These are phyloP conservation scores for Lentithecium fluviatile DNA, from an alignment of 495 filamentous ascomycete species.

Conservation along the genomic window DNA sequence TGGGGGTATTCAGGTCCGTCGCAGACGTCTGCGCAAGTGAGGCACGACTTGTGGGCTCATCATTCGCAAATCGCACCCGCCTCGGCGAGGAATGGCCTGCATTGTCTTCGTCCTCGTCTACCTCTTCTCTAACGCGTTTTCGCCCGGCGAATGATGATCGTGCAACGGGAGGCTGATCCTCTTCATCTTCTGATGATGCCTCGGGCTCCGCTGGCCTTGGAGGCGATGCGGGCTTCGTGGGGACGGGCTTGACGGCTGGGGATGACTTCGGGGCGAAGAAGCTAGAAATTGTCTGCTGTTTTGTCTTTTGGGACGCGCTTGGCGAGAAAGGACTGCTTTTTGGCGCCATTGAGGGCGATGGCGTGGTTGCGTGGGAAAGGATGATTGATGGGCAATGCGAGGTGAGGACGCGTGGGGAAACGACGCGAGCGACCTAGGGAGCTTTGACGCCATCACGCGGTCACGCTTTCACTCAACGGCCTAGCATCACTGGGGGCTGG, in stretches of 20 bases:
- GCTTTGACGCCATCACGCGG: conserved; percentile 20
- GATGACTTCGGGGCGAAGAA: conserved; percentile 74
- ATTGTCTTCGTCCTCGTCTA: conserved; percentile 32
- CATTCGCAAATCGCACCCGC: conserved; percentile 29
- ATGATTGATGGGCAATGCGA: neutral
- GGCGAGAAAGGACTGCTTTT: conserved; percentile 24
- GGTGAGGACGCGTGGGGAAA: neutral
- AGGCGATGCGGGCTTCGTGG: conserved; percentile 21
- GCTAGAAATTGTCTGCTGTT: conserved; percentile 79
- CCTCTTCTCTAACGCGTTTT: conserved; percentile 18
- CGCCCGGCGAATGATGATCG: neutral
- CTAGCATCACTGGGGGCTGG: too few species aligned
- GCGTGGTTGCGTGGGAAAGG: neutral
- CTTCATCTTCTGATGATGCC: conserved; percentile 15
- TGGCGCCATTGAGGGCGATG: conserved; percentile 27
- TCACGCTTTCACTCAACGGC: conserved; percentile 11
- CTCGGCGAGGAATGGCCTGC: conserved; percentile 46
- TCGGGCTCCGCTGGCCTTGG: conserved; percentile 10
- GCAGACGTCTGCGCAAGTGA: conserved; percentile 29
- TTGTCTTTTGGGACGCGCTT: conserved; percentile 51
- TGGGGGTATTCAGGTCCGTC: conserved; percentile 27
- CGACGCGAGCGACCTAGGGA: conserved; percentile 14
- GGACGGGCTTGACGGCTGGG: conserved; percentile 17
- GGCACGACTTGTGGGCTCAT: conserved; percentile 2
- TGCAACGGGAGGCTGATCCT: neutral